Conservation (phyloP, 345 rosid genomes). For the Aurinia saxatilis region DNA sequence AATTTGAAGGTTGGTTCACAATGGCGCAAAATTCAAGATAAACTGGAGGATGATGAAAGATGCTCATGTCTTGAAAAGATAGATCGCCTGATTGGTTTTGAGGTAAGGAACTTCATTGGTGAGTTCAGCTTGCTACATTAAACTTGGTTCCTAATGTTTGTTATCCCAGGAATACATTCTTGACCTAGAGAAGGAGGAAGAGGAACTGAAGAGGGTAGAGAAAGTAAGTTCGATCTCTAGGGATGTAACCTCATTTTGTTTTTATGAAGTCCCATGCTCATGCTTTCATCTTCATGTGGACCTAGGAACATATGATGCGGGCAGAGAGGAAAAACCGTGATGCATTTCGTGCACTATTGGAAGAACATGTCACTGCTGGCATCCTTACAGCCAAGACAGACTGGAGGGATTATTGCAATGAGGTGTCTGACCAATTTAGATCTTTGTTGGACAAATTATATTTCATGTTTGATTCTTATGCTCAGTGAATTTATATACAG, state of each 20-base stretch:
- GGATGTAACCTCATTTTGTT: background rate
- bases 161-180: slow-evolving; percentile 72
- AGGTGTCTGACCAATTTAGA: slow-evolving; percentile 40
- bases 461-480: background rate
- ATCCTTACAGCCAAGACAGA: slow-evolving; percentile 74
- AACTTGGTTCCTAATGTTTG: slow-evolving; percentile 16
- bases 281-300: slow-evolving; percentile 18
- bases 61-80: slow-evolving; percentile 77
- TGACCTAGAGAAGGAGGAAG: slow-evolving; percentile 87
- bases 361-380: slow-evolving; percentile 69
- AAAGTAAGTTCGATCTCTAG: slow-evolving; percentile 47
- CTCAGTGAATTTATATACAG: slow-evolving; percentile 32
- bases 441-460: background rate
- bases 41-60: slow-evolving; percentile 91
- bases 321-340: slow-evolving; percentile 93
- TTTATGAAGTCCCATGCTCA: slow-evolving; percentile 1
- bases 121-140: background rate
- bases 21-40: slow-evolving; percentile 92
- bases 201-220: slow-evolving; percentile 75
- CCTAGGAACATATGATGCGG: slow-evolving; percentile 79
- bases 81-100: slow-evolving; percentile 75
- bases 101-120: slow-evolving; percentile 34
- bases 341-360: slow-evolving; percentile 67
- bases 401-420: slow-evolving; percentile 82
- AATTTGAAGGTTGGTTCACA: slow-evolving; percentile 64